Percentiles rank a stretch among this genome's conserved stretches.
Evolutionary conservation across 768 basidiomycete genomes (phyloP).

Genomic region (Coprinellus aureogranulatus): DNA sequence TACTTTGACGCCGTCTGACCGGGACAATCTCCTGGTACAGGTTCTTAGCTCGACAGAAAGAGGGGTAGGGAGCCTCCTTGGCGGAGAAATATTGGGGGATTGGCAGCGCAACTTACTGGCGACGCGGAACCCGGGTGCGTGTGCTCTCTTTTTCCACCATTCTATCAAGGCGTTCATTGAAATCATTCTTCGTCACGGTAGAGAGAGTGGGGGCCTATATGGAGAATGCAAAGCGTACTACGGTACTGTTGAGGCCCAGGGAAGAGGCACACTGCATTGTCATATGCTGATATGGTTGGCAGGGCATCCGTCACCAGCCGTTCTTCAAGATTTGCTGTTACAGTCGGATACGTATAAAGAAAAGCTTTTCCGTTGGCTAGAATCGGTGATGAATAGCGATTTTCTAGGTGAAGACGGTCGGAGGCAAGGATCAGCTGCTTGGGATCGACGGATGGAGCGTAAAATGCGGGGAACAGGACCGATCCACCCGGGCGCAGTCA

Average conservation of each 20-base stretch:
- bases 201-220: constrained; percentile 2
- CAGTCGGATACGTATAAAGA: neutral
- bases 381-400: neutral
- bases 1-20: constrained; percentile 15
- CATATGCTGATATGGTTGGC: constrained; percentile 30
- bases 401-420: no score
- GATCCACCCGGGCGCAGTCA: neutral
- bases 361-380: neutral
- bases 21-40: constrained; percentile 14
- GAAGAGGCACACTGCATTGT: constrained; percentile 26
- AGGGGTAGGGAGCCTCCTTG: constrained; percentile 6
- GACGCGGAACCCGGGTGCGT: constrained; percentile 19
- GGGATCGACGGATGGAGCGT: neutral
- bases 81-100: constrained; percentile 5
- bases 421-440: no score
- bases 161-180: constrained; percentile 17
- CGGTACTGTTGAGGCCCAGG: constrained; percentile 25
- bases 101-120: constrained; percentile 12
- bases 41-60: constrained; percentile 15
- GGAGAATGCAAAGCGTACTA: constrained; percentile 18
- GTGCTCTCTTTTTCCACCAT: constrained; percentile 21
- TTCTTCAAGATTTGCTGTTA: neutral
- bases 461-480: neutral
- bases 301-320: constrained; percentile 7
- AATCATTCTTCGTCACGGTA: constrained; percentile 12